Conservation (phyloP, 345 rosid species). For the Dimocarpus longan region DNA sequence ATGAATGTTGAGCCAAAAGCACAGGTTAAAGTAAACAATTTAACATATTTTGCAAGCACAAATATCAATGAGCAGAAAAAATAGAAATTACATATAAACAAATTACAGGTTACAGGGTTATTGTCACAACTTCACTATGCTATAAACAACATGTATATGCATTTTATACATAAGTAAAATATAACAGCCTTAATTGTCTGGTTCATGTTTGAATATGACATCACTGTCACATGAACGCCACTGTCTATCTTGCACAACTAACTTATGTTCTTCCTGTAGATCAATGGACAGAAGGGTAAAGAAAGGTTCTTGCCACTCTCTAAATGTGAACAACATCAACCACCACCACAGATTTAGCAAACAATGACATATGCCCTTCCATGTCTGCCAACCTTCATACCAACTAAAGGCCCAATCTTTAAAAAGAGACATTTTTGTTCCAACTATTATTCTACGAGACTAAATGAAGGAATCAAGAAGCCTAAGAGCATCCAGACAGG, state of each 20-base stretch:
- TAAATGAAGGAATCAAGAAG: neutral
- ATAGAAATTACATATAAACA: neutral
- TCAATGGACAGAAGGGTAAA: neutral
- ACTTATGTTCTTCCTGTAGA: neutral
- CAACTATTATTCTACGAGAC: neutral
- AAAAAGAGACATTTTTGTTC: neutral
- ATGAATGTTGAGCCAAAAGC: conserved; percentile 5
- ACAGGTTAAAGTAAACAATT: conserved; percentile 3
- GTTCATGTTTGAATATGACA: neutral
- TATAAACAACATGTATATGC: neutral
- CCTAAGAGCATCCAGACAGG: neutral
- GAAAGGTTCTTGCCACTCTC: neutral
- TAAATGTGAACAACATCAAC: neutral
- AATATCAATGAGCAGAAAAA: neutral
- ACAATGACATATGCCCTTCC: neutral
- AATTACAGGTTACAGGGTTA: neutral
- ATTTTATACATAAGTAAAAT: neutral
- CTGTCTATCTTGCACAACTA: neutral
- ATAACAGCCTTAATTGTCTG: neutral
- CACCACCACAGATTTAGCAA: neutral
- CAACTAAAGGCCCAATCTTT: neutral
- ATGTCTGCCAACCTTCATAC: neutral
- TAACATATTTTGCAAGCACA: neutral
- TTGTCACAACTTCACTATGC: neutral
- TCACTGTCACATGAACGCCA: neutral